Conservation (phyloP, 805 yeast genomes). For the Candida ovalis region DNA sequence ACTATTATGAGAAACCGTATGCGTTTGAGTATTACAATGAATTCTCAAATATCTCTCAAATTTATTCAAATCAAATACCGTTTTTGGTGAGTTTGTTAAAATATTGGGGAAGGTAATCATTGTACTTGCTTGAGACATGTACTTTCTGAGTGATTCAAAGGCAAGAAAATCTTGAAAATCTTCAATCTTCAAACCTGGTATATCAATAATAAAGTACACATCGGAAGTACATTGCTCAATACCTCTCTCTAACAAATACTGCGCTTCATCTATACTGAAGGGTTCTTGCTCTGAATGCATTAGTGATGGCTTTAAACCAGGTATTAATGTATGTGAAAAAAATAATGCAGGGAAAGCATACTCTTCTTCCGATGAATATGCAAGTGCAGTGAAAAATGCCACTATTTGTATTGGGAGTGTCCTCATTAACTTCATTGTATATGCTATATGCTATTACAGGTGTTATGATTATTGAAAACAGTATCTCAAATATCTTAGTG, state of each 20-base stretch:
- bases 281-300: conserved; percentile 31
- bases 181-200: conserved; percentile 46
- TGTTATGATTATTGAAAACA: too few relatives aligned
- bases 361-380: not conserved
- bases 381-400: not conserved
- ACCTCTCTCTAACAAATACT: conserved; percentile 15
- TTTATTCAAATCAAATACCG: conserved; percentile 36
- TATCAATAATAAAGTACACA: conserved; percentile 52
- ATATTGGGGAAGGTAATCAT: conserved; percentile 55
- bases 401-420: not conserved
- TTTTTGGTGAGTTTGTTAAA: conserved; percentile 31
- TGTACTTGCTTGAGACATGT: conserved; percentile 55
- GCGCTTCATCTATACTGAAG: conserved; percentile 24
- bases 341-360: conserved; percentile 26
- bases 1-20: conserved; percentile 36
- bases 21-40: conserved; percentile 50
- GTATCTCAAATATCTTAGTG: too few relatives aligned
- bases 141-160: conserved; percentile 49
- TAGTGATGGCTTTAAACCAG: conserved; percentile 27
- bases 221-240: conserved; percentile 46
- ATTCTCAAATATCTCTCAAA: conserved; percentile 39
- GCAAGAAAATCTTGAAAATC: conserved; percentile 41
- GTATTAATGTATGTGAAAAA: conserved; percentile 25
- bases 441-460: too few relatives aligned
- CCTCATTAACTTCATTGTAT: not conserved